Evolutionary conservation across 2,329 filamentous ascomycete genomes (phyloP).

Genomic region (Cryphonectria carpinicola): DNA sequence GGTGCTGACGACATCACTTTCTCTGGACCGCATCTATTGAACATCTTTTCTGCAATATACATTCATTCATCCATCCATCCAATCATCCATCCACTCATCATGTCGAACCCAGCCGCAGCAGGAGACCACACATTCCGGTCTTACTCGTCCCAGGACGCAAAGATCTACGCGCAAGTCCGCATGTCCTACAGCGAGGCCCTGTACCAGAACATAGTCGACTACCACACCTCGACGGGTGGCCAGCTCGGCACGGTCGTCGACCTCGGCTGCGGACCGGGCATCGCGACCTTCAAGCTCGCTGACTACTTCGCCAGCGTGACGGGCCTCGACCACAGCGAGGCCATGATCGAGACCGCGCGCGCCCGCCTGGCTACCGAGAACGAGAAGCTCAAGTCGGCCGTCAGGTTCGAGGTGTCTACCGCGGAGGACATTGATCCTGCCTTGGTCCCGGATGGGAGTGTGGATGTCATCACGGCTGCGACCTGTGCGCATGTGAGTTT

Average conservation of each 20-base stretch:
- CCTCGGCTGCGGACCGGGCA: constrained; percentile 61
- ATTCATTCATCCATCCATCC: no score
- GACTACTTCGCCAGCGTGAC: constrained; percentile 49
- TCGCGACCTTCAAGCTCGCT: constrained; percentile 49
- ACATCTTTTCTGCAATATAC: neutral
- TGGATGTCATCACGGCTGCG: constrained; percentile 56
- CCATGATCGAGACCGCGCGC: constrained; percentile 56
- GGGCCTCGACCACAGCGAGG: constrained; percentile 55
- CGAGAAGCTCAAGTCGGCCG: constrained; percentile 33
- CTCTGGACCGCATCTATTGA: neutral
- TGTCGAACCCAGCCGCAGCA: constrained; percentile 24
- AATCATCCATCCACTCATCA: neutral
- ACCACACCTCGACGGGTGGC: constrained; percentile 52
- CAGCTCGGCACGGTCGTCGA: constrained; percentile 51
- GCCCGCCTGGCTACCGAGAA: constrained; percentile 37
- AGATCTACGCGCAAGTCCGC: constrained; percentile 48
- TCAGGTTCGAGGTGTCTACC: constrained; percentile 44
- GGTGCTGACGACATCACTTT: neutral
- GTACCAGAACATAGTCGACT: constrained; percentile 50
- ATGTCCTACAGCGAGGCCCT: constrained; percentile 48
- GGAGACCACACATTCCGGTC: constrained; percentile 49
- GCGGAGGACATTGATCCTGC: constrained; percentile 48
- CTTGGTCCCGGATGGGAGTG: constrained; percentile 39
- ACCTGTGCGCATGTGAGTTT: constrained; percentile 50
- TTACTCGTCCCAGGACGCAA: constrained; percentile 48